Evolutionary conservation across 2,329 filamentous ascomycete species (phyloP).

Genomic region (Pseudocercospora macadamiae): DNA sequence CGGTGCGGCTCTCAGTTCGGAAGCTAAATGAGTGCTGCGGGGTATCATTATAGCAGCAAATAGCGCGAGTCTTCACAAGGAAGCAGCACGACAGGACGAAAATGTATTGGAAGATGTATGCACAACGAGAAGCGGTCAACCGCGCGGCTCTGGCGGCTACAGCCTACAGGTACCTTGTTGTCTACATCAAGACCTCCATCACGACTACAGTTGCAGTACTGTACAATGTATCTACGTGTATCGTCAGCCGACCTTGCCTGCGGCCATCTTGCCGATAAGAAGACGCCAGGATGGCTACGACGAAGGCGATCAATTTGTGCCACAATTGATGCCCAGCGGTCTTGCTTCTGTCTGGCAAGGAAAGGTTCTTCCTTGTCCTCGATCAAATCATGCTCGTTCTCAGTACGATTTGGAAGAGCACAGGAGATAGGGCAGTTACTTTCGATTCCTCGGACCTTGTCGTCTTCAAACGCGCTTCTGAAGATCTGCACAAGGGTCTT

Average conservation of each 20-base stretch:
- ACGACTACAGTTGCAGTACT: not conserved
- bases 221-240: not conserved
- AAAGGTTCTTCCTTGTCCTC: not conserved
- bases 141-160: conserved; percentile 9
- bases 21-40: not conserved
- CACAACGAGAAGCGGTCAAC: not conserved
- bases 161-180: not conserved
- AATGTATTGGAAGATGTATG: not conserved
- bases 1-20: conserved; percentile 2
- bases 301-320: not conserved
- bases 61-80: not conserved
- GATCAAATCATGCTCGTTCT: not conserved
- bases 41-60: not conserved
- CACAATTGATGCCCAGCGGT: not conserved
- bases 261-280: not conserved
- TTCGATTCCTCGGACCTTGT: not conserved
- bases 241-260: not conserved
- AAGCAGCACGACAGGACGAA: not conserved
- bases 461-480: conserved; percentile 1
- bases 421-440: not conserved
- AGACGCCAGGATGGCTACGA: not conserved
- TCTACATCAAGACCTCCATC: not conserved
- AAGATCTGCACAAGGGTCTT: conserved; percentile 1
- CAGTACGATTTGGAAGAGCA: not conserved
- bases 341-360: not conserved